Evolutionary conservation across 139 green algal genomes (phyloP).

Genomic region (Chlamydomonas urium): DNA sequence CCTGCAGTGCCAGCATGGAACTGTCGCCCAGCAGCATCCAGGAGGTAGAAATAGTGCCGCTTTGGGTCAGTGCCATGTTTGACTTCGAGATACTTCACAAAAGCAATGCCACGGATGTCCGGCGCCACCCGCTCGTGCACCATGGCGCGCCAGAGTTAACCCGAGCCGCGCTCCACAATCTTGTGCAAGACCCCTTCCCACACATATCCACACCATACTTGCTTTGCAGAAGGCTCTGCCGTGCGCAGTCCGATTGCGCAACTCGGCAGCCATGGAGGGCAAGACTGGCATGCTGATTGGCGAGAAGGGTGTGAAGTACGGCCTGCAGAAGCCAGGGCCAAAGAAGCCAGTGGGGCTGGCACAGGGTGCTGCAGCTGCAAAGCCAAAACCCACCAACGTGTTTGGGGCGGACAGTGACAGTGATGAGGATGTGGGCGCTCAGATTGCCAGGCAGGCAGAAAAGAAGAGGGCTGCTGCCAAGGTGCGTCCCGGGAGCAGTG

Average conservation of each 20-base stretch:
- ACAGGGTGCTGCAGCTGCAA: slow-evolving; percentile 15
- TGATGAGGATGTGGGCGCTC: slow-evolving; percentile 49
- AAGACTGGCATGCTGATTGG: slow-evolving; percentile 40
- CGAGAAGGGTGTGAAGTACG: slow-evolving; percentile 76
- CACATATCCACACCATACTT: too few species aligned
- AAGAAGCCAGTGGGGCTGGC: slow-evolving; percentile 11
- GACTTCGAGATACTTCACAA: too few species aligned
- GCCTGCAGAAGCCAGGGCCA: slow-evolving; percentile 48
- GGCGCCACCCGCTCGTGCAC: too few species aligned
- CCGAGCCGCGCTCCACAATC: too few species aligned
- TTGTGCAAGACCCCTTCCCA: too few species aligned
- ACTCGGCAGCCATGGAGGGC: not conserved
- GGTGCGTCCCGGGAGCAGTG: too few species aligned
- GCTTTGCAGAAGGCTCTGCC: not conserved
- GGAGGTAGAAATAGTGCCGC: not conserved
- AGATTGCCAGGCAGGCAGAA: slow-evolving; percentile 61
- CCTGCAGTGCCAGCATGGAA: not conserved
- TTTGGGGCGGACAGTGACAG: slow-evolving; percentile 65
- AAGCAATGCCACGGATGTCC: too few species aligned
- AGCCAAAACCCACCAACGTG: slow-evolving; percentile 21
- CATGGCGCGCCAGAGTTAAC: too few species aligned
- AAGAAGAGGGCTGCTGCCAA: slow-evolving; percentile 58
- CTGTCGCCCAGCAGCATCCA: not conserved
- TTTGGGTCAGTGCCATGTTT: not conserved
- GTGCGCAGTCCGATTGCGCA: not conserved